These are phyloP conservation scores for Neostapfia colusana DNA, from an alignment of 176 grass and related monocot genomes.

Conservation along the genomic window DNA sequence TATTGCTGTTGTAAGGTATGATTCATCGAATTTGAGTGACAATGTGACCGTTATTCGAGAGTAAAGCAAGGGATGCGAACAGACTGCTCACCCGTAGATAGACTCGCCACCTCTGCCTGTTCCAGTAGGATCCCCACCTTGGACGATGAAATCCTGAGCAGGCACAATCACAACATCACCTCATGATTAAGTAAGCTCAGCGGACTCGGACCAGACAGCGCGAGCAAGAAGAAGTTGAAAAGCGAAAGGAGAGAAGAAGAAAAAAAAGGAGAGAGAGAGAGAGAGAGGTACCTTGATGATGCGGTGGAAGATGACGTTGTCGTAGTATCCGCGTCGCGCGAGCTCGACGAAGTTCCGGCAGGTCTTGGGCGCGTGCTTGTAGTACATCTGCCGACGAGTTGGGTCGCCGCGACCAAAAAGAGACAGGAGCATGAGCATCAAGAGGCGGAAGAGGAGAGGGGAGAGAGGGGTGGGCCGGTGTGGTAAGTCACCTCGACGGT, in stretches of 20 bases:
- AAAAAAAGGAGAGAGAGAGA: constrained; percentile 6
- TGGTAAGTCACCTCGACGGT: constrained; percentile 66
- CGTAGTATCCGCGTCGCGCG: constrained; percentile 71
- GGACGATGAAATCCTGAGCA: constrained; percentile 92
- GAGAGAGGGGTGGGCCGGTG: background rate
- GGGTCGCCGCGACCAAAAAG: background rate
- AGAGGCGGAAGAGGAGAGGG: background rate
- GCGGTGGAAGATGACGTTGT: constrained; percentile 90
- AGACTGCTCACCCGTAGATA: constrained; percentile 77
- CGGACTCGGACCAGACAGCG: background rate
- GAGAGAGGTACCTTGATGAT: constrained; percentile 64
- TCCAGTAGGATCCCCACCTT: constrained; percentile 96
- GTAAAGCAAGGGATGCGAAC: background rate
- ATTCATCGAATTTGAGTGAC: background rate
- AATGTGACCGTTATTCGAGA: constrained; percentile 7
- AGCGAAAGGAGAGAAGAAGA: background rate
- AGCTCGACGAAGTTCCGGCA: constrained; percentile 96
- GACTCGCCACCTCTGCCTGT: constrained; percentile 94
- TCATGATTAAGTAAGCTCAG: background rate
- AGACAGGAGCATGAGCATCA: constrained; percentile 18
- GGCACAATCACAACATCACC: background rate
- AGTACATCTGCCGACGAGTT: constrained; percentile 69
- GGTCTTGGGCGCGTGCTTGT: constrained; percentile 95
- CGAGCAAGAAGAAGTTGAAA: background rate
- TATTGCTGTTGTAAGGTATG: background rate